Evolutionary conservation across 2,329 filamentous ascomycete species (phyloP), one percentile per base, ranked within the genome.

Genomic region (Botrytis paeoniae): DNA sequence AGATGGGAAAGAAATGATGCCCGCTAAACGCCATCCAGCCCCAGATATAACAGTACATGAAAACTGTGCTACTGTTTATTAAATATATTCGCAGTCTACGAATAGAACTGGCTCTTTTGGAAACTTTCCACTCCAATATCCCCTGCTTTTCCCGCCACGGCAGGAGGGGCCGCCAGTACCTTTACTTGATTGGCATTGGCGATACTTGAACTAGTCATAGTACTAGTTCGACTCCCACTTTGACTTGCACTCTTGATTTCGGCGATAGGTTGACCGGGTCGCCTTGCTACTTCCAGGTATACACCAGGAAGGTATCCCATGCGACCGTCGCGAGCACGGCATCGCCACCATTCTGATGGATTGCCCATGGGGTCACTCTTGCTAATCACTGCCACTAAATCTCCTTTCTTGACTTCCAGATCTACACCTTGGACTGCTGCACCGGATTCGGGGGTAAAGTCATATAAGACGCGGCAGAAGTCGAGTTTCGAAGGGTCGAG

Each of bases 301-400:
- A 94, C 95, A 1, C 92, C 90, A 3, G 97, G 96, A 9, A 99
- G 87, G 81, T 98, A 99, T 12, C 96, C 96, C 78, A 97, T 91
- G 39, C 94, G 88, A 63, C 94, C 95, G 81, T 98, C 94, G 74
- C 96, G 88, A 22, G 95, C 92, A 72, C 96, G 89, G 83, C 97
- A 99, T 77, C 92, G 90, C 96, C 96, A 99, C 96, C 96, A 99
- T 81, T 99, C 95, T 70, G 93, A 96, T 7, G 94, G 89, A 78
- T 96, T 94, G 61, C 96, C 96, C 80, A 95, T 89, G 0, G 96
- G 96, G 79, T 99, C 96, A 29, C 90, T 92, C 85, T 98, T 98
- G 84, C 91, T 92, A 71, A 99, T 87, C 1, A 99, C 94, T 39
- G 96, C 96, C 25, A 99, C 95, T 70, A 98, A 90, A 78, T 99